Base-by-base conservation (phyloP, 106 monocot genomes). In the Acorus calamus region DNA sequence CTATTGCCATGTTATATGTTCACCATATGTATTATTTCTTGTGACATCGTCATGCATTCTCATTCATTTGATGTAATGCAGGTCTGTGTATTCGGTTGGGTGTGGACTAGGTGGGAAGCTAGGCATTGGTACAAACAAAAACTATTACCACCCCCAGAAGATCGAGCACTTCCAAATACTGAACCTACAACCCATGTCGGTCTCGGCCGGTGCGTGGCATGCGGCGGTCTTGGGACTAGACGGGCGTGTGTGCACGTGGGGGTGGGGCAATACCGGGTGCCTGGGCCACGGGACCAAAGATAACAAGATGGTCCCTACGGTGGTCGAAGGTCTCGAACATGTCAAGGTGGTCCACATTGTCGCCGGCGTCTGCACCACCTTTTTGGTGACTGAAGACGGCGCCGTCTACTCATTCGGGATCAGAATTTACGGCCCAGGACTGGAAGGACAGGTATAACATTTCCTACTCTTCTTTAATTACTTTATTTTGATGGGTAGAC, bases 381-480 rank as follows among this genome's bases (percentile, higher is more conserved):
- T 99, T 48, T 78, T 99, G 5, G 86, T 99, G 14, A 81, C 88
- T 43, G 81, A 74, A 8, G 74, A 77, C 0, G 98, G 98, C 14
- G 92, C 85, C 67, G 98, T 92, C 42, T 99, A 92, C 61, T 99
- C 98, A 4, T 99, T 92, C 68, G 98, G 98, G n/a, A n/a, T n/a
- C n/a, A n/a, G n/a, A n/a, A n/a, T n/a, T n/a, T n/a, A n/a, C n/a
- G n/a, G n/a, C n/a, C n/a, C n/a, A n/a, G n/a, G n/a, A n/a, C n/a
- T n/a, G n/a, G n/a, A n/a, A n/a, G n/a, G n/a, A n/a, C n/a, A n/a
- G n/a, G n/a, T n/a, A n/a, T n/a, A n/a, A n/a, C n/a, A n/a, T n/a
- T n/a, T n/a, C n/a, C n/a, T n/a, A n/a, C n/a, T n/a, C n/a, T n/a
- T n/a, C n/a, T n/a, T n/a, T n/a, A n/a, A n/a, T n/a, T n/a, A n/a